Percentiles rank a stretch among this genome's conserved stretches.
Evolutionary conservation across 306 rosid species (phyloP).

Genomic region (Fagus sylvatica): DNA sequence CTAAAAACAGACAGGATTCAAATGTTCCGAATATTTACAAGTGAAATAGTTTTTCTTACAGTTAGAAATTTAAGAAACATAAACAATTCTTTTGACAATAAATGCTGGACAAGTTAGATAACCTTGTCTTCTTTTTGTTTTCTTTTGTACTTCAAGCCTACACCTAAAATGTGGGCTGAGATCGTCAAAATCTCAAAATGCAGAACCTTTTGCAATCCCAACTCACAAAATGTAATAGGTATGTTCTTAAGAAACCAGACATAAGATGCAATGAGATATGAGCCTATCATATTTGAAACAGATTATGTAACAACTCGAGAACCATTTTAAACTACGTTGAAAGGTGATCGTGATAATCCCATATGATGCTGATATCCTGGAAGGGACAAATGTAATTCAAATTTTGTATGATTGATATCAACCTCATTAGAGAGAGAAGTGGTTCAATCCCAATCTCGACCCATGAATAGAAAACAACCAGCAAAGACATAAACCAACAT

Average conservation of each 20-base stretch:
- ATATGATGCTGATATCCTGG: too few species aligned
- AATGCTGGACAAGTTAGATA: neutral
- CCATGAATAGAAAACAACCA: too few species aligned
- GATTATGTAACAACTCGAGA: neutral
- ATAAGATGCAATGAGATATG: neutral
- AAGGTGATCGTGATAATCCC: too few species aligned
- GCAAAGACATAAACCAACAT: too few species aligned
- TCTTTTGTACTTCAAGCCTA: neutral
- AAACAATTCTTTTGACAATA: neutral
- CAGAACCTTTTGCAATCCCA: neutral
- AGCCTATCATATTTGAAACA: neutral
- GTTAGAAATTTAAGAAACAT: neutral
- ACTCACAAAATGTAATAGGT: neutral
- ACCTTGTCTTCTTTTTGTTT: too few species aligned
- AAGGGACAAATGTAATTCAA: too few species aligned
- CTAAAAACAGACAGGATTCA: constrained; percentile 39
- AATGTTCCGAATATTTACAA: constrained; percentile 9
- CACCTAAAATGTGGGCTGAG: neutral
- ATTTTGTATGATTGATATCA: too few species aligned
- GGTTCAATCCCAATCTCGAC: too few species aligned
- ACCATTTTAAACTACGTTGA: too few species aligned
- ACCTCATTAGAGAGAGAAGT: too few species aligned
- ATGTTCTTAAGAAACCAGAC: neutral
- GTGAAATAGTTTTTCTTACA: neutral
- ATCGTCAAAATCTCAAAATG: neutral